Percentiles rank a stretch among this genome's conserved stretches.
Evolutionary conservation across 345 rosid genomes (phyloP).

Genomic region (Eucalyptus sp.): DNA sequence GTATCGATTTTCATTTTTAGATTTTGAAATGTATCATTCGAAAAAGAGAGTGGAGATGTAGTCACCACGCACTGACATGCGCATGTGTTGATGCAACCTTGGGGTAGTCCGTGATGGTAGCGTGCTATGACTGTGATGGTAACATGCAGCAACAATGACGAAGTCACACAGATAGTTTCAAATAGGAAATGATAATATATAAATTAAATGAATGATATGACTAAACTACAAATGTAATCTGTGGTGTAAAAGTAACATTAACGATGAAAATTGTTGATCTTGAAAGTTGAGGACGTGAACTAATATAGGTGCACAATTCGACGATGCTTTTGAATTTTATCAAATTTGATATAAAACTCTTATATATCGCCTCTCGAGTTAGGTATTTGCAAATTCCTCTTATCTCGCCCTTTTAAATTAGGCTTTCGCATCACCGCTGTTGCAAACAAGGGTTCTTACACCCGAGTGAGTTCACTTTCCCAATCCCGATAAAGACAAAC

Average conservation of each 20-base stretch:
- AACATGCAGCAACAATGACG: not conserved
- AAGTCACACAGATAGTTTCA: accelerated
- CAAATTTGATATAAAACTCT: not conserved
- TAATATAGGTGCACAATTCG: not conserved
- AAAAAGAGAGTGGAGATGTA: not conserved
- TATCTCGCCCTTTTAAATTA: accelerated
- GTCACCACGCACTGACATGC: accelerated
- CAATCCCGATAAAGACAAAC: accelerated
- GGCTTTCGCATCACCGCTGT: accelerated
- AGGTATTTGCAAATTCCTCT: not conserved
- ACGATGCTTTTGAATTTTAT: not conserved
- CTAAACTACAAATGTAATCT: accelerated
- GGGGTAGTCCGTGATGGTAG: accelerated
- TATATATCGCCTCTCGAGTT: not conserved
- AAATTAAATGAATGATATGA: not conserved
- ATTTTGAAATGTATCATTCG: too few species aligned
- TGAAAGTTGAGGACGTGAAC: not conserved
- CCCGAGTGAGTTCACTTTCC: accelerated
- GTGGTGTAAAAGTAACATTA: not conserved
- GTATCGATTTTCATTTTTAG: too few species aligned
- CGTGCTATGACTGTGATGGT: not conserved
- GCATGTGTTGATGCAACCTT: accelerated
- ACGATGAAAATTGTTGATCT: accelerated
- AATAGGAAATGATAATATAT: not conserved
- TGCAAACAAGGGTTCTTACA: not conserved